A percentile compares a stretch with the other conserved stretches of the same genome.
Conservation (phyloP, 257 asterid genomes). For the Thymus quinquecostatus region DNA sequence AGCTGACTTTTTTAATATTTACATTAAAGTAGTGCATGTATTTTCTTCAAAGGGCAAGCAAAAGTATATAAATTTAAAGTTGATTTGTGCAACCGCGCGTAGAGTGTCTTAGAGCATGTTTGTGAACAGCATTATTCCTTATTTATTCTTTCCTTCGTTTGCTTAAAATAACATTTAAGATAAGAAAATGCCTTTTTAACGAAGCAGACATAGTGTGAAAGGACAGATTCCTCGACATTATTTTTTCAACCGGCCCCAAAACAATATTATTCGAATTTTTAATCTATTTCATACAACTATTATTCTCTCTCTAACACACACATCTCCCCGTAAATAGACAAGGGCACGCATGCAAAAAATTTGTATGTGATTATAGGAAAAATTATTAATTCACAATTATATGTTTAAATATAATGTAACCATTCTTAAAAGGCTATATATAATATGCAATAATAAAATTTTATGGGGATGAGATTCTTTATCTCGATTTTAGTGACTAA, state of each 20-base stretch:
- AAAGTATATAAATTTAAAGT: neutral
- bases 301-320: too few relatives aligned
- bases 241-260: neutral
- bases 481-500: too few relatives aligned
- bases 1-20: too few relatives aligned
- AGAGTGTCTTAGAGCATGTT: neutral
- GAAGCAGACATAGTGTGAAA: constrained; percentile 35
- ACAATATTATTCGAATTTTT: neutral
- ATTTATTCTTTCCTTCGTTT: neutral
- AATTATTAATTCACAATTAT: too few relatives aligned
- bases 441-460: too few relatives aligned
- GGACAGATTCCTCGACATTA: constrained; percentile 35
- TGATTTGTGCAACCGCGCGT: neutral
- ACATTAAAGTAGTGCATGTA: neutral
- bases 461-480: too few relatives aligned
- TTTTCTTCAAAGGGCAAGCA: neutral
- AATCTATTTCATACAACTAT: neutral
- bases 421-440: too few relatives aligned
- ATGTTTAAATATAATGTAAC: too few relatives aligned
- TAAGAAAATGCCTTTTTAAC: neutral
- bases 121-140: neutral
- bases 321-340: too few relatives aligned
- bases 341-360: too few relatives aligned
- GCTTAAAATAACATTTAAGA: too few relatives aligned
- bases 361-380: too few relatives aligned